Base-by-base conservation (phyloP, 2,329 filamentous ascomycete genomes). In the Chaetomium sp. region DNA sequence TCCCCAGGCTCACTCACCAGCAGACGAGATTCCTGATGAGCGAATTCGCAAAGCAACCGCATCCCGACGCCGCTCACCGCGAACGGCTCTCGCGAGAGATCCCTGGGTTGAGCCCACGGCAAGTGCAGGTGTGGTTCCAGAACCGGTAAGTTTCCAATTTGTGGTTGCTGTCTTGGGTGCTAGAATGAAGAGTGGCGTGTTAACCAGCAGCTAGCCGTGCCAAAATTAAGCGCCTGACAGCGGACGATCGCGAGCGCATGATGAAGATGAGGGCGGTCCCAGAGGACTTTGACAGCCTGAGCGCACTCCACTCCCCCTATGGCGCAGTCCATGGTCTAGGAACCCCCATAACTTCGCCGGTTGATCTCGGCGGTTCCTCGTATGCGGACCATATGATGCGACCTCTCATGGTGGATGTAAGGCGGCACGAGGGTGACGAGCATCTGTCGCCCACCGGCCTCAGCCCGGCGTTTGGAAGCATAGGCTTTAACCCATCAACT, bases 71-170 rank as follows among this genome's bases (percentile, higher is more conserved):
- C 49, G 91, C 91, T 55, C 93, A 97, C 76, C 85, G 93, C 68
- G 93, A 97, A 75, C 85, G 92, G 55, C 82, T 98, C 45, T 94
- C 93, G 4, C 83, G 90, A 68, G 92, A 97, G 75, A 97, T 98
- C 54, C 93, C 94, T 35, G 94, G 93, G 0, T 79, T 98, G 57
- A 97, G 91, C 72, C 92, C 93, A 45, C 87, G 93, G 67, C 93
- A 98, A 75, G 94, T 98, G 27, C 93, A 98, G 77, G 93, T 98
- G 57, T 98, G 93, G 94, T 98, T 98, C 78, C 93, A 98, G 78
- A 98, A 98, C 78, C 87, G 93, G 93, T 97, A 84, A 72, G 83
- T 74, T 49, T 65, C 12, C 16, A 13, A 8, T 51, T 60, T 63
- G 61, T 9, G 45, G 29, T 53, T 45, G n/a, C 25, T 16, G 25